Evolutionary conservation across 2,329 filamentous ascomycete species (phyloP).

Genomic region (Amauroascus verrucosus): DNA sequence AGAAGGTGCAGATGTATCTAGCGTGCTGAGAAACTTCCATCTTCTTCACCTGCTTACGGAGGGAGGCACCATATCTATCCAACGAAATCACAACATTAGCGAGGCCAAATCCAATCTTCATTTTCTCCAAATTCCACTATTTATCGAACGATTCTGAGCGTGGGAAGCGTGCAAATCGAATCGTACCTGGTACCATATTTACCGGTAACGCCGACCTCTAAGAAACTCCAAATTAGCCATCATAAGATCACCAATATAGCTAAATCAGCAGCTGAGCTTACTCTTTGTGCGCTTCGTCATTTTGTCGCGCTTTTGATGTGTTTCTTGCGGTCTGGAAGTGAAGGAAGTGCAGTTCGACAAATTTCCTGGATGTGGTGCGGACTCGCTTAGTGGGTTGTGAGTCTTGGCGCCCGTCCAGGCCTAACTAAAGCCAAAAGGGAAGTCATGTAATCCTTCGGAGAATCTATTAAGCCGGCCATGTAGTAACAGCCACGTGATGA

Average conservation of each 20-base stretch:
- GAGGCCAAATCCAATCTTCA: neutral
- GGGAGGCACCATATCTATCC: conserved; percentile 88
- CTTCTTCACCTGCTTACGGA: conserved; percentile 99
- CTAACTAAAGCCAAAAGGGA: neutral
- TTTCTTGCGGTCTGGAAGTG: conserved; percentile 13
- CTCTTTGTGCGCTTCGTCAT: conserved; percentile 95
- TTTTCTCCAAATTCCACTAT: neutral
- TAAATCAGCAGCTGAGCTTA: conserved; percentile 24
- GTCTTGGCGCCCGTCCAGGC: conserved; percentile 3
- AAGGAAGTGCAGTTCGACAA: conserved; percentile 15
- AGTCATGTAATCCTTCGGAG: neutral
- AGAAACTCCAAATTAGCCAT: conserved; percentile 23
- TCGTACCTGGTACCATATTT: conserved; percentile 95
- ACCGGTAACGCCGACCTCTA: conserved; percentile 92
- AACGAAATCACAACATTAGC: neutral
- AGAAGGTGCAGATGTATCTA: conserved; percentile 96
- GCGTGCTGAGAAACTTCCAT: conserved; percentile 99
- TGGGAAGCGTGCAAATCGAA: conserved; percentile 16
- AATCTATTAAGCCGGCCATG: neutral
- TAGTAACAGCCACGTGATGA: too few species aligned
- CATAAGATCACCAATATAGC: conserved; percentile 3
- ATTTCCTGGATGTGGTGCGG: conserved; percentile 14
- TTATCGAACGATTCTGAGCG: conserved; percentile 9
- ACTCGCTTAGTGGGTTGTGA: conserved; percentile 17
- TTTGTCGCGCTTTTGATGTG: conserved; percentile 42